phyloP scores from a whole-genome alignment of 2,329 filamentous ascomycete genomes.

The Thermomyces lanuginosus region DNA sequence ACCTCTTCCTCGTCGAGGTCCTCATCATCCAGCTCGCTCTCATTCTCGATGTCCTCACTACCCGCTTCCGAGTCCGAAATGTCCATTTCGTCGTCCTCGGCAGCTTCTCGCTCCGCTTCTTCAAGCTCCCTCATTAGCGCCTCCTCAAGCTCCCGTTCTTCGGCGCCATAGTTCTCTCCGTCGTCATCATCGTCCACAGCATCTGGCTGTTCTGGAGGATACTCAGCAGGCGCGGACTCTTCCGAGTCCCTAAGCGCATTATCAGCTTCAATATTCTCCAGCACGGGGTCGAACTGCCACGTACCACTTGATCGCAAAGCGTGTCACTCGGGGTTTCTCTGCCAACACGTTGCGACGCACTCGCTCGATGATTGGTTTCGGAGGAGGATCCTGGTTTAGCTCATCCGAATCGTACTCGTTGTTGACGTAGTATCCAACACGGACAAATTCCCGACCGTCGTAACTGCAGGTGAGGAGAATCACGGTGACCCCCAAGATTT shows the following conservation, averaged over 20 bases:
- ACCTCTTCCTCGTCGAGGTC: conserved; percentile 64
- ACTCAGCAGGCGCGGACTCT: conserved; percentile 86
- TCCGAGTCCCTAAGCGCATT: conserved; percentile 66
- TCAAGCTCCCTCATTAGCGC: conserved; percentile 38
- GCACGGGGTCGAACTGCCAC: no score
- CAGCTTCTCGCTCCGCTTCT: conserved; percentile 29
- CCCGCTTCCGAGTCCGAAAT: conserved; percentile 42
- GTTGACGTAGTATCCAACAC: conserved; percentile 98
- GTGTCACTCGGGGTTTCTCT: conserved; percentile 92
- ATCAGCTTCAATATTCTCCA: neutral
- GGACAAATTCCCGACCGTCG: conserved; percentile 89
- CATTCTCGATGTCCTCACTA: conserved; percentile 37
- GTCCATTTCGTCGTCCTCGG: conserved; percentile 59
- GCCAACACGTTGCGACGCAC: conserved; percentile 84
- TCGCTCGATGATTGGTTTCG: conserved; percentile 83
- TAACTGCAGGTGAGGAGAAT: conserved; percentile 93
- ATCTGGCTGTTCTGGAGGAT: conserved; percentile 92
- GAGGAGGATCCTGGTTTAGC: conserved; percentile 71
- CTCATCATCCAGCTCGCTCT: conserved; percentile 61
- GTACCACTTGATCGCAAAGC: conserved; percentile 98
- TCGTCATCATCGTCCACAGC: conserved; percentile 77
- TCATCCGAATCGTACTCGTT: conserved; percentile 95
- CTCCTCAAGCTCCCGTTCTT: conserved; percentile 63
- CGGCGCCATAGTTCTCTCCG: conserved; percentile 69
- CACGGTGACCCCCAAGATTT: conserved; percentile 93